Evolutionary conservation across 441 rosid species (phyloP), one percentile per base, ranked within the genome.

Genomic region (Croton setiger): DNA sequence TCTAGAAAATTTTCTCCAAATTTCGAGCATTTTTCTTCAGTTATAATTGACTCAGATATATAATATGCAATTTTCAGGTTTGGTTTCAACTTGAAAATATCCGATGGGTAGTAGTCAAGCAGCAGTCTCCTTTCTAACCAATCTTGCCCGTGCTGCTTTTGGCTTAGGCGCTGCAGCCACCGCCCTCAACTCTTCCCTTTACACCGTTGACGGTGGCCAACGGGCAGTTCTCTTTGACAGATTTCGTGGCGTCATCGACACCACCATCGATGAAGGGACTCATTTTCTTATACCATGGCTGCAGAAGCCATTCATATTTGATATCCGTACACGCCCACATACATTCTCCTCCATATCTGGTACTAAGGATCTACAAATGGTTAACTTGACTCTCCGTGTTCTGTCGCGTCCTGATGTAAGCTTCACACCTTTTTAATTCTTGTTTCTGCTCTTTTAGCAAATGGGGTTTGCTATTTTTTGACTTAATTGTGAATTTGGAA

Each of bases 331-430:
- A 33, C 80, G 86, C 21, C 98, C 98, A 7, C 98, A 95, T 80
- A 90, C 97, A 2, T 95, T 95, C 86, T 92, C 99, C n/a, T 90
- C 98, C 53, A 53, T 88, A 59, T 95, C 98, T 5, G 99, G 99
- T 18, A 92, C 99, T 6, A 95, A 95, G 78, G 98, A 95, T 84
- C 96, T 95, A n/a, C 99, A 95, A 88, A 95, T 92, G 99, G 99
- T 95, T 56, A 90, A 90, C 66, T 98, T 95, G 68, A 90, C 95
- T 39, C 99, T 94, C 64, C 96, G 98, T 63, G 88, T 95, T 43
- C 98, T 92, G 76, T 88, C 99, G 37, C 96, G 88, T 18, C 99
- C 99, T 0, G 87, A 94, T 92, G 99, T 87, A 72, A 48, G 13
- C 0, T 1, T 44, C 3, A 7, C 45, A 0, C 10, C 12, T 55